Conservation (phyloP, 208 protist species). For the Angomonas desouzai region DNA sequence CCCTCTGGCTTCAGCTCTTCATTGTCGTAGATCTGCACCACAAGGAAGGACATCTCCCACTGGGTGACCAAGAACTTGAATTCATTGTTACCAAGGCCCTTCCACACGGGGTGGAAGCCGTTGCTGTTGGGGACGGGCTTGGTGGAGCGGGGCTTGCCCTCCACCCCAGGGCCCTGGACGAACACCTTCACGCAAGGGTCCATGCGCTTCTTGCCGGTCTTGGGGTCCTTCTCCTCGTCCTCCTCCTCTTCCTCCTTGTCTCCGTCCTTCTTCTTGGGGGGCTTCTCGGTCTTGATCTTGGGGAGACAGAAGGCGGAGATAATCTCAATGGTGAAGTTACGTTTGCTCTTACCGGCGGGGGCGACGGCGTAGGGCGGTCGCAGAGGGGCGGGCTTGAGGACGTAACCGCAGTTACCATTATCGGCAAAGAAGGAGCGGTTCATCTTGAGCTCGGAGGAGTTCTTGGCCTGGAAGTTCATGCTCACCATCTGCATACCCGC, state of each 20-base stretch:
- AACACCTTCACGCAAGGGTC: constrained; percentile 58
- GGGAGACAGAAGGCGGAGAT: constrained; percentile 73
- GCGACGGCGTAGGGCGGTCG: constrained; percentile 16
- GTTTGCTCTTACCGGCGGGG: constrained; percentile 12
- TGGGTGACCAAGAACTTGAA: constrained; percentile 45
- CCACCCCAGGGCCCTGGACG: constrained; percentile 40
- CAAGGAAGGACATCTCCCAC: constrained; percentile 46
- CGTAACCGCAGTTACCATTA: constrained; percentile 92
- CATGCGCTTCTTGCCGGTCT: constrained; percentile 18
- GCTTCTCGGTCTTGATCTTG: too few species aligned
- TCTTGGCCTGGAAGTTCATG: constrained; percentile 89
- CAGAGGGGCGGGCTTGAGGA: constrained; percentile 89
- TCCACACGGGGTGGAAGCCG: constrained; percentile 77
- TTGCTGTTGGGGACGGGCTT: constrained; percentile 44
- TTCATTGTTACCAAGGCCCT: constrained; percentile 30
- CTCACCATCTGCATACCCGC: constrained; percentile 86
- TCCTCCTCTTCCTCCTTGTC: not conserved
- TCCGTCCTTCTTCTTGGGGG: not conserved
- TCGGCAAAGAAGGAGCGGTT: constrained; percentile 88
- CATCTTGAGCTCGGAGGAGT: constrained; percentile 54
- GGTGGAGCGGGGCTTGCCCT: constrained; percentile 26
- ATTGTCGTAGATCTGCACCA: constrained; percentile 69
- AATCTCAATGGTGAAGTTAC: constrained; percentile 48
- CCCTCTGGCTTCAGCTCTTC: constrained; percentile 32
- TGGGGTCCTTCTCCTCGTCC: not conserved